Evolutionary conservation across 2,329 filamentous ascomycete genomes (phyloP), one percentile per base, ranked within the genome.

Genomic region (Onygena corvina): DNA sequence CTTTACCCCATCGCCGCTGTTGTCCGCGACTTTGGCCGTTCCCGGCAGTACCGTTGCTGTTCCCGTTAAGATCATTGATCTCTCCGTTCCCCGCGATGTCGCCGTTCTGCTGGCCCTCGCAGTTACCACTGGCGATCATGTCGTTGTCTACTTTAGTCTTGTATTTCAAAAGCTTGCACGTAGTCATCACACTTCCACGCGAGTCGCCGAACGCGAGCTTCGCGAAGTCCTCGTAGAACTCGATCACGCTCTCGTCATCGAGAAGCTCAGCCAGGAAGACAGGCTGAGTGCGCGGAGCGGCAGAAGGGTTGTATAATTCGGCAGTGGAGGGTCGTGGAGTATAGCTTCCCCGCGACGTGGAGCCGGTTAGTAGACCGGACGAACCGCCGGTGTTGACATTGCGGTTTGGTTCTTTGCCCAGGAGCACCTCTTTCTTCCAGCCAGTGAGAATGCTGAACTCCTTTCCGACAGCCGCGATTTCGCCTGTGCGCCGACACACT

Each of bases 161-260:
- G 65, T 98, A 98, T 64, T 94, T 93, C 48, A 96, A 77, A 51
- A 96, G 74, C 53, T 87, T 86, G 60, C 88, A 92, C 54, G 82
- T 84, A 48, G 85, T 82, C 60, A 83, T 86, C 40, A 93, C 86
- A 57, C 82, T 85, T 12, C 89, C 88, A 27, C 87, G 79, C 33
- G 87, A 88, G 63, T 95, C 88, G 30, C 87, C 87, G 66, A 95
- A 96, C 0, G 90, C 90, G 2, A 96, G 75, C 54, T 89, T 82
- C 0, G 90, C 84, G 67, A 94, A 96, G 63, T 96, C 88, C 58
- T 95, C 89, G 64, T 95, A 94, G 64, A 95, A 96, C 57, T 94
- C 83, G 3, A 95, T 82, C 0, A 94, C 88, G 50, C 83, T 89
- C 59, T 94, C 87, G 56, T 95, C 88, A 59, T 96, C 92, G 57